Evolutionary conservation across 768 basidiomycete species (phyloP).

Genomic region (Piloderma croceum): DNA sequence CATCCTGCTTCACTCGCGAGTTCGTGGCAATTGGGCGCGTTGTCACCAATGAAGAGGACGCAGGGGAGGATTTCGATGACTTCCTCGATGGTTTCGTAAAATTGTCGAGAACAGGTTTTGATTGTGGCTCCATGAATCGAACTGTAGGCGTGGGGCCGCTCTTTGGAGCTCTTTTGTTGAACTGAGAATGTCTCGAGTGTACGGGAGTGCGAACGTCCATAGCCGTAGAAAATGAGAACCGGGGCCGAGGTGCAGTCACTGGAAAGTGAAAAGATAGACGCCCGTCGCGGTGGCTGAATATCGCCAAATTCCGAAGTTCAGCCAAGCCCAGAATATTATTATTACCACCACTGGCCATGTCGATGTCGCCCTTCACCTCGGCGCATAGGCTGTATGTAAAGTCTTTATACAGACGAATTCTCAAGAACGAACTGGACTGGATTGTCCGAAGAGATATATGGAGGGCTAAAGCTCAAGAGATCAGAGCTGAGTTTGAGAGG

Average conservation of each 20-base stretch:
- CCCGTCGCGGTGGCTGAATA: no score
- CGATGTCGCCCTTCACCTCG: constrained; percentile 57
- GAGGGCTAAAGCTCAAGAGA: constrained; percentile 78
- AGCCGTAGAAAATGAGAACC: no score
- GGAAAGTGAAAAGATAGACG: no score
- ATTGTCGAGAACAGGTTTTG: constrained; percentile 39
- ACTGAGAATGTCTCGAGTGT: constrained; percentile 70
- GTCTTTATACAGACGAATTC: constrained; percentile 82
- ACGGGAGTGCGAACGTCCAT: no score
- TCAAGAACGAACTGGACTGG: constrained; percentile 90
- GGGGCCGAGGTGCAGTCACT: no score
- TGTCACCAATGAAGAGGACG: constrained; percentile 13
- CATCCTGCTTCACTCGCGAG: constrained; percentile 71
- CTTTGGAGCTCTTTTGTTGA: constrained; percentile 67
- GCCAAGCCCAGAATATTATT: no score
- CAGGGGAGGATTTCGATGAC: constrained; percentile 20
- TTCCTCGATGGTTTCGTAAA: constrained; percentile 34
- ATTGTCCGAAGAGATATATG: constrained; percentile 79
- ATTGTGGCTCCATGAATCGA: constrained; percentile 40
- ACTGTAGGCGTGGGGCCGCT: constrained; percentile 50
- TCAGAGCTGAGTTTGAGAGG: constrained; percentile 88
- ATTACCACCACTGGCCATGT: constrained; percentile 37
- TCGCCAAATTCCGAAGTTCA: no score
- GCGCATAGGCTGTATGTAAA: constrained; percentile 84
- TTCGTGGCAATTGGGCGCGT: constrained; percentile 71